These are phyloP conservation scores for Coemansia sp. DNA, from an alignment of 192 early-diverging fungal species.

Conservation along the genomic window DNA sequence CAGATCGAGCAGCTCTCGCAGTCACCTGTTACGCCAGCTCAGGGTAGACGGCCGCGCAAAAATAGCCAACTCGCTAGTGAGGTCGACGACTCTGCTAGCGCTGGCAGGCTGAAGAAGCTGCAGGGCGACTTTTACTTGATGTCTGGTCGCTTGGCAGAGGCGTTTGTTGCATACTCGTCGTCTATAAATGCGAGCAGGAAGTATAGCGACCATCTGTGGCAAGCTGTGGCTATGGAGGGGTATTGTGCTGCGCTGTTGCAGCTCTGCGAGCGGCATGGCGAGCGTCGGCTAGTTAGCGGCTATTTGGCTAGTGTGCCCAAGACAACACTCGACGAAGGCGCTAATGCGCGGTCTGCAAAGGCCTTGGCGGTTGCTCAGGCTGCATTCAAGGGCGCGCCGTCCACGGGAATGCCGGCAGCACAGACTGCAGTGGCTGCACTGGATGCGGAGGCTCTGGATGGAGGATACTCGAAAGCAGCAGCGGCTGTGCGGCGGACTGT, in stretches of 20 bases:
- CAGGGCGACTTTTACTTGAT: conserved; percentile 53
- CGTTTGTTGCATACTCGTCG: conserved; percentile 41
- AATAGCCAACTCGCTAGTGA: conserved; percentile 3
- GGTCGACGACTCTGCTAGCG: conserved; percentile 5
- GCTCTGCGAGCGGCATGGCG: conserved; percentile 29
- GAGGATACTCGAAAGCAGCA: neutral
- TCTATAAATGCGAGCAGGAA: conserved; percentile 30
- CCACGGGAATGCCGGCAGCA: neutral
- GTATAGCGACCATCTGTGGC: conserved; percentile 51
- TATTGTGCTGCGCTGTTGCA: conserved; percentile 52
- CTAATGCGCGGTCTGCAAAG: neutral
- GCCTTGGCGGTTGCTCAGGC: neutral
- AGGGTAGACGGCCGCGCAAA: conserved; percentile 1
- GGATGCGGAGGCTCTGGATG: neutral
- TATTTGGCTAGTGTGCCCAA: conserved; percentile 7
- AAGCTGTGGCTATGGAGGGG: conserved; percentile 53
- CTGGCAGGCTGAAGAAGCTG: conserved; percentile 51
- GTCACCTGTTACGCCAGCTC: neutral
- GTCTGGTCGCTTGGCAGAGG: conserved; percentile 45
- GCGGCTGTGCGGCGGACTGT: neutral
- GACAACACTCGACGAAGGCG: neutral
- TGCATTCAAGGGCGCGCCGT: neutral
- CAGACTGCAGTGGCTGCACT: neutral
- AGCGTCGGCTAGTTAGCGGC: conserved; percentile 13
- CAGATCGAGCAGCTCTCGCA: conserved; percentile 9